These are phyloP conservation scores for Whalleya microplaca DNA, from an alignment of 2,329 filamentous ascomycete genomes.

Conservation along the genomic window DNA sequence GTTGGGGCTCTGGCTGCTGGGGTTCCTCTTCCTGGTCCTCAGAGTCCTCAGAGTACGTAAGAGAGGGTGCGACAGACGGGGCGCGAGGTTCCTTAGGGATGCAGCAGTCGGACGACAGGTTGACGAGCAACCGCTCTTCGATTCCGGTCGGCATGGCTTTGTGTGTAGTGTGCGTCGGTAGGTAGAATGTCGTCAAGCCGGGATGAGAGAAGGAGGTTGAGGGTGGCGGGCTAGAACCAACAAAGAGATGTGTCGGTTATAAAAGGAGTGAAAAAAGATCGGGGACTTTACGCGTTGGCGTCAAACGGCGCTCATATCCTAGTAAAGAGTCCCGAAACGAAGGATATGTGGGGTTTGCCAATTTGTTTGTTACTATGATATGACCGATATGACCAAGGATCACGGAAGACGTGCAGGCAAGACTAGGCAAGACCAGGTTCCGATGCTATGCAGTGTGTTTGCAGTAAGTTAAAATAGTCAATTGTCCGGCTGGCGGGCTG, in stretches of 20 bases:
- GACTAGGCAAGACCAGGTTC: no score
- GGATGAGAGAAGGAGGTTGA: conserved; percentile 6
- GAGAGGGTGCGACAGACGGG: conserved; percentile 61
- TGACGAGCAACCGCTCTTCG: conserved; percentile 44
- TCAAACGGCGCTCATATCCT: not conserved
- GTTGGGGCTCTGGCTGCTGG: conserved; percentile 47
- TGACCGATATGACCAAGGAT: not conserved
- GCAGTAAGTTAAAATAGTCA: conserved; percentile 12
- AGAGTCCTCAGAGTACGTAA: conserved; percentile 66
- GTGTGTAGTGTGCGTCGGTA: not conserved
- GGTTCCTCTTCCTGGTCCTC: conserved; percentile 62
- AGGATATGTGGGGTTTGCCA: not conserved
- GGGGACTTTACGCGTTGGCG: not conserved
- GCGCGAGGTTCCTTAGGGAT: conserved; percentile 47
- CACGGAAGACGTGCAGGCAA: no score
- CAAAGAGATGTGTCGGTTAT: not conserved
- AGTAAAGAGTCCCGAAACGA: not conserved
- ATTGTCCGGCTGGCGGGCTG: not conserved
- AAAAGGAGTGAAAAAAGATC: not conserved
- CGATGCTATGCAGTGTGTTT: no score
- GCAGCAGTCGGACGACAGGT: conserved; percentile 46
- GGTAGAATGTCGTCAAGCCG: not conserved
- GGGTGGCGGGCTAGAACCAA: conserved; percentile 6
- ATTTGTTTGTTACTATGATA: not conserved
- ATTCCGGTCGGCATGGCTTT: conserved; percentile 40